Conservation (phyloP, 164 flowering plant species). For the Pachysandra terminalis region DNA sequence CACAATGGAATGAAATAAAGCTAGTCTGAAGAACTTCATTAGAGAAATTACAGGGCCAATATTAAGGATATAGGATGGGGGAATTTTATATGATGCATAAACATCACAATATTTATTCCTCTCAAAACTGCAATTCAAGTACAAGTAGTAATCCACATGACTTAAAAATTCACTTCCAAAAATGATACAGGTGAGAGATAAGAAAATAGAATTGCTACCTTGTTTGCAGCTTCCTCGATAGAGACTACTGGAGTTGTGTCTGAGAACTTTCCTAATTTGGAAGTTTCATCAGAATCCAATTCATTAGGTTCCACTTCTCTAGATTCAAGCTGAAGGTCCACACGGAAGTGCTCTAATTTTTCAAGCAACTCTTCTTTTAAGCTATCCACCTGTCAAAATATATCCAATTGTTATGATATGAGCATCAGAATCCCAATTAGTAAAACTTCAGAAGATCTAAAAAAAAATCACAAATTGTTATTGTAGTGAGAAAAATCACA, state of each 20-base stretch:
- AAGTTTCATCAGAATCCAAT: constrained; percentile 33
- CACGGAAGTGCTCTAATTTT: constrained; percentile 64
- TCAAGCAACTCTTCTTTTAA: constrained; percentile 77
- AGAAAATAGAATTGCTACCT: constrained; percentile 9
- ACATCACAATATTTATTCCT: neutral
- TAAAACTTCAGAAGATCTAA: neutral
- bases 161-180: no score
- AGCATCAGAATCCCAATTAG: neutral
- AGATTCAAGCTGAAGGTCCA: constrained; percentile 52
- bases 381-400: constrained; percentile 65
- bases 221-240: constrained; percentile 39
- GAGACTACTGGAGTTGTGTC: constrained; percentile 26
- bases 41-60: neutral
- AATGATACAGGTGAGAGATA: no score
- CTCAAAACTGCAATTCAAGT: neutral
- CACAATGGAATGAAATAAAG: no score
- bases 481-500: neutral
- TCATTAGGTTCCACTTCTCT: constrained; percentile 28
- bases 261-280: constrained; percentile 30
- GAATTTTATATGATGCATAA: no score
- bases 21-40: neutral
- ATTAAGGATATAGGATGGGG: neutral
- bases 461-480: neutral
- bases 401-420: constrained; percentile 10
- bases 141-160: neutral